Evolutionary conservation across 1,284 basidiomycete genomes (phyloP).

Genomic region (Ceratobasidium theobromae): DNA sequence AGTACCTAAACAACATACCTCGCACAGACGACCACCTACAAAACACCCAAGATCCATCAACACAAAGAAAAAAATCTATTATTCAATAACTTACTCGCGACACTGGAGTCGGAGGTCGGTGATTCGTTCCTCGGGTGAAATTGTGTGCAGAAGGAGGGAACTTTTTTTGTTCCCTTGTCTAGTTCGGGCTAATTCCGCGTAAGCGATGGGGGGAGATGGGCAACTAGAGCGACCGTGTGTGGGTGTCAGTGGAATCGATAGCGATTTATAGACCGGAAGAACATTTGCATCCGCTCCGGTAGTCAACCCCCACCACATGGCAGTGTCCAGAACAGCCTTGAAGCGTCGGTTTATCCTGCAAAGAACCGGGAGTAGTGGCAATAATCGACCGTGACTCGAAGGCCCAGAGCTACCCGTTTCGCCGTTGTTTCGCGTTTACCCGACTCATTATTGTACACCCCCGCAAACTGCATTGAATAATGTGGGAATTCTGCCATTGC

Average conservation of each 20-base stretch:
- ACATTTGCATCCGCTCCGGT: constrained; percentile 26
- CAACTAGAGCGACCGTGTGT: background rate
- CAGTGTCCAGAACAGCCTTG: constrained; percentile 6
- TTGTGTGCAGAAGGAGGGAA: constrained; percentile 32
- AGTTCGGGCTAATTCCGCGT: background rate
- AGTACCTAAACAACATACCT: constrained; percentile 48
- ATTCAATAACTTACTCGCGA: constrained; percentile 60
- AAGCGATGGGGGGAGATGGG: background rate
- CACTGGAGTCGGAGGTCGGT: constrained; percentile 78
- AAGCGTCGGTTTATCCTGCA: background rate
- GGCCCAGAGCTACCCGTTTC: background rate
- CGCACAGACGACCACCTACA: constrained; percentile 75
- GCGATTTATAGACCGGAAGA: background rate
- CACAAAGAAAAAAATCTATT: constrained; percentile 32
- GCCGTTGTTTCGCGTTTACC: background rate
- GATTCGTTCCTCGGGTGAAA: constrained; percentile 46
- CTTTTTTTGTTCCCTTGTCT: background rate
- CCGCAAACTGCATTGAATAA: background rate
- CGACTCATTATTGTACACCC: background rate
- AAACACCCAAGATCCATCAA: constrained; percentile 34
- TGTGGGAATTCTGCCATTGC: background rate
- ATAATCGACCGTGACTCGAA: background rate
- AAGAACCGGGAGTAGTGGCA: background rate
- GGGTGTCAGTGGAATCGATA: constrained; percentile 2
- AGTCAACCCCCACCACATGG: background rate